Percentiles rank a stretch among this genome's conserved stretches.
phyloP scores from a whole-genome alignment of 257 asterid species.

The Sherardia arvensis region DNA sequence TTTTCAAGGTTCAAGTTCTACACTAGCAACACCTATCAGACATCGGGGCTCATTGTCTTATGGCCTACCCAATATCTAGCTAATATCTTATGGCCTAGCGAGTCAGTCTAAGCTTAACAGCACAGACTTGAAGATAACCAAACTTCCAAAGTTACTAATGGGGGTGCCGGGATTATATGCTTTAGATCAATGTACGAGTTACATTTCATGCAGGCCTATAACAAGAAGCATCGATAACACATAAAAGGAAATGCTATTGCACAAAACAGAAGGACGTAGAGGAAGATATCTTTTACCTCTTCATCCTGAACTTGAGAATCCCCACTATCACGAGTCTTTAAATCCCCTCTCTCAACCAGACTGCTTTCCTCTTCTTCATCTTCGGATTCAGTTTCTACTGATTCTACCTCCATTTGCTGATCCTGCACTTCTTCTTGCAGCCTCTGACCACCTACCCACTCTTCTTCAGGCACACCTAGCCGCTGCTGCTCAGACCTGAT shows the following conservation, averaged over 20 bases:
- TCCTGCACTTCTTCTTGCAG: conserved; percentile 27
- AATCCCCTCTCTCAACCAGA: conserved; percentile 2
- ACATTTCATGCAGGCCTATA: background rate
- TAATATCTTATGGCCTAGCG: background rate
- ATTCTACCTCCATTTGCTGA: conserved; percentile 22
- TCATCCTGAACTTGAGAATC: conserved; percentile 39
- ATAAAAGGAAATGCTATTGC: background rate
- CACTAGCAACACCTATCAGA: background rate
- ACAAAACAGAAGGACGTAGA: background rate
- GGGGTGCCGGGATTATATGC: background rate
- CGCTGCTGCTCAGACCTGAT: conserved; percentile 83
- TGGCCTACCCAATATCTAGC: background rate
- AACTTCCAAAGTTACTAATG: background rate
- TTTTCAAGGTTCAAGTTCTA: background rate
- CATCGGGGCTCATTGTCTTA: background rate
- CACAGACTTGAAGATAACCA: background rate
- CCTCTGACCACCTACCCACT: conserved; percentile 73
- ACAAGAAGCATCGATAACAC: background rate
- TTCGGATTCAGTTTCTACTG: conserved; percentile 26
- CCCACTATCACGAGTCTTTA: conserved; percentile 11
- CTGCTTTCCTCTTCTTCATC: conserved; percentile 28
- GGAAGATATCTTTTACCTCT: conserved; percentile 4
- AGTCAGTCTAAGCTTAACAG: background rate
- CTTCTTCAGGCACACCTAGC: conserved; percentile 71
- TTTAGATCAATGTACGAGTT: background rate